These are phyloP conservation scores for Schizosaccharomyces lindneri DNA, from an alignment of 805 yeast species.

Conservation along the genomic window DNA sequence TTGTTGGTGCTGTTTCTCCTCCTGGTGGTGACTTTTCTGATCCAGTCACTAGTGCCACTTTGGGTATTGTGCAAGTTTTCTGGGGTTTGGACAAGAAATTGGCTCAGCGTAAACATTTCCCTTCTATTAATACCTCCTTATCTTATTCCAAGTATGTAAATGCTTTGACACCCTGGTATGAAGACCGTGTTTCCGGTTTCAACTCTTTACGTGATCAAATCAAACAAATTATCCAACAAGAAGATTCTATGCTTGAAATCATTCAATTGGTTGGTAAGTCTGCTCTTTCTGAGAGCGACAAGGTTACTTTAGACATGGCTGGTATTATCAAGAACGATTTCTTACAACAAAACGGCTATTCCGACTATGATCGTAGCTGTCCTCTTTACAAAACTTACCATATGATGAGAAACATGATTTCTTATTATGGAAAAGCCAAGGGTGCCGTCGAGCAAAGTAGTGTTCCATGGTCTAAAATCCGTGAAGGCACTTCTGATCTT, in stretches of 20 bases:
- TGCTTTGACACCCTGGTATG: slow-evolving; percentile 68
- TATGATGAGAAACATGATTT: slow-evolving; percentile 87
- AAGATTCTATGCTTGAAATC: slow-evolving; percentile 96
- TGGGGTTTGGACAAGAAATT: slow-evolving; percentile 99
- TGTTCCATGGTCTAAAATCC: slow-evolving; percentile 51
- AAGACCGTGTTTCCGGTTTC: slow-evolving; percentile 68
- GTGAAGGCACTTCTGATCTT: slow-evolving; percentile 73
- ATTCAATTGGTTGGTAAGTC: slow-evolving; percentile 98
- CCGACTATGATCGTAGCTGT: slow-evolving; percentile 94
- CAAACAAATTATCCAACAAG: slow-evolving; percentile 82
- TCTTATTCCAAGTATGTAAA: slow-evolving; percentile 92
- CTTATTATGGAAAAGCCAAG: slow-evolving; percentile 92
- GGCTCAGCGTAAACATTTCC: slow-evolving; percentile 99
- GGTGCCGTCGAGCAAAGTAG: slow-evolving; percentile 67
- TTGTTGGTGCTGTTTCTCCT: slow-evolving; percentile 98
- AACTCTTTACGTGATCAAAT: slow-evolving; percentile 74
- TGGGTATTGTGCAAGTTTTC: slow-evolving; percentile 98
- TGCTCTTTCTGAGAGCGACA: slow-evolving; percentile 87
- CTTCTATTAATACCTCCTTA: slow-evolving; percentile 85
- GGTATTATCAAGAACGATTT: slow-evolving; percentile 85
- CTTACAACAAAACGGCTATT: slow-evolving; percentile 97
- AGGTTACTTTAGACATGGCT: slow-evolving; percentile 86
- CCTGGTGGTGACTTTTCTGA: slow-evolving; percentile 99
- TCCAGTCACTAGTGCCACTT: slow-evolving; percentile 94
- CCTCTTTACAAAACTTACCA: slow-evolving; percentile 97